These are phyloP conservation scores for Botrytis porri DNA, from an alignment of 2,329 filamentous ascomycete species.

Conservation along the genomic window DNA sequence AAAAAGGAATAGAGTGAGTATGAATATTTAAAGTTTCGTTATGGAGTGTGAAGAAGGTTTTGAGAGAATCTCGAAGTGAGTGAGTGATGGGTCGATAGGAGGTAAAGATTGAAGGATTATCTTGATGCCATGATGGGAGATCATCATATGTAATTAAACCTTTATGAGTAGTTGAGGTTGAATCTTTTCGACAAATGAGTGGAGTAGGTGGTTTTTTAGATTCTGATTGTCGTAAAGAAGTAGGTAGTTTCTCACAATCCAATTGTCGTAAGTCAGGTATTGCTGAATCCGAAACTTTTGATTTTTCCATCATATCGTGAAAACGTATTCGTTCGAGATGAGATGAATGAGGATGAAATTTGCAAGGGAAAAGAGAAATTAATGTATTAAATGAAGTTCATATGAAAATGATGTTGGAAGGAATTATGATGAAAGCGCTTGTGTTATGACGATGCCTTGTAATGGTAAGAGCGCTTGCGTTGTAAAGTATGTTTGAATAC, in stretches of 20 bases:
- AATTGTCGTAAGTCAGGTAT: not conserved
- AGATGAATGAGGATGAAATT: not conserved
- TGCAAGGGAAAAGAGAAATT: not conserved
- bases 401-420: not conserved
- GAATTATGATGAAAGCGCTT: not conserved
- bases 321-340: not conserved
- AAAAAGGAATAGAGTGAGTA: conserved; percentile 10
- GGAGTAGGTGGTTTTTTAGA: not conserved
- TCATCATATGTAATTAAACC: conserved; percentile 12
- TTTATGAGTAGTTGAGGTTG: no score
- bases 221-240: not conserved
- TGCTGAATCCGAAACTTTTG: not conserved
- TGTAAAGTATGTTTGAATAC: not conserved
- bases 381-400: not conserved
- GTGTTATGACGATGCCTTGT: not conserved
- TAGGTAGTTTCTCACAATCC: not conserved
- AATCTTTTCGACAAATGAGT: no score
- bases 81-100: conserved; percentile 10
- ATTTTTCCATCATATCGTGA: not conserved
- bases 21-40: conserved; percentile 18
- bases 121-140: conserved; percentile 12
- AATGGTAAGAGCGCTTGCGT: not conserved
- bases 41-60: not conserved
- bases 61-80: not conserved
- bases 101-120: conserved; percentile 8